Percentiles rank a stretch among this genome's conserved stretches.
These are phyloP conservation scores for Kockovaella imperatae DNA, from an alignment of 768 basidiomycete genomes.

Conservation along the genomic window DNA sequence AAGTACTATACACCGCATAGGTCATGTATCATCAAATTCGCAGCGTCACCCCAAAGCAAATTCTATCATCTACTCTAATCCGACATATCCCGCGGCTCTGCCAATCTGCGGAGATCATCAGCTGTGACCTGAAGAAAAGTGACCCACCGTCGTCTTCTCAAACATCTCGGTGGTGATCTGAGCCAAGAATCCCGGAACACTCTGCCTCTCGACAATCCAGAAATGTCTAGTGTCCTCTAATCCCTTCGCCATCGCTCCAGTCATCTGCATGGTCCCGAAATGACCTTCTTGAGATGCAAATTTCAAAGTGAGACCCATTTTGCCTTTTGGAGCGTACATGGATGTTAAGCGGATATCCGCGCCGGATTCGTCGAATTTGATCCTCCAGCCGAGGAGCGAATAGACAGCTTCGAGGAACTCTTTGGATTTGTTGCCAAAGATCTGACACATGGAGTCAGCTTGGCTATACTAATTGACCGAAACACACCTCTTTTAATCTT, in stretches of 20 bases:
- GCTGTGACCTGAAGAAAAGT: background rate
- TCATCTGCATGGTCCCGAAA: slow-evolving; percentile 44
- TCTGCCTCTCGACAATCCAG: slow-evolving; percentile 79
- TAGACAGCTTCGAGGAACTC: slow-evolving; percentile 89
- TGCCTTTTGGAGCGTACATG: slow-evolving; percentile 77
- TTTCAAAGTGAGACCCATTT: slow-evolving; percentile 64
- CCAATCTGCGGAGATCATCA: slow-evolving; percentile 20
- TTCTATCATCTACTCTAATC: slow-evolving; percentile 11
- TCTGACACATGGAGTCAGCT: slow-evolving; percentile 47
- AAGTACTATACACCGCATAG: background rate
- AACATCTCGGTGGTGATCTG: slow-evolving; percentile 82
- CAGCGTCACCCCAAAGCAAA: background rate
- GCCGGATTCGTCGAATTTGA: slow-evolving; percentile 84
- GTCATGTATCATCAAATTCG: background rate
- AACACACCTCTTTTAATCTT: slow-evolving; percentile 67
- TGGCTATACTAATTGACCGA: background rate
- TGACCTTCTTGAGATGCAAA: slow-evolving; percentile 45
- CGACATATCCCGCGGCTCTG: slow-evolving; percentile 33
- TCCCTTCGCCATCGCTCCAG: slow-evolving; percentile 45
- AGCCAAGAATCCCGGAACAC: slow-evolving; percentile 81
- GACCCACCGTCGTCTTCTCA: slow-evolving; percentile 58
- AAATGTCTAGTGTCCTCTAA: slow-evolving; percentile 67
- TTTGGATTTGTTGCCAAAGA: slow-evolving; percentile 73
- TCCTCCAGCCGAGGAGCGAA: slow-evolving; percentile 80
- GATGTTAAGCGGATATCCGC: slow-evolving; percentile 75